A percentile compares a stretch with the other conserved stretches of the same genome.
These are phyloP conservation scores for Neurospora cerealis DNA, from an alignment of 495 filamentous ascomycete species.

Conservation along the genomic window DNA sequence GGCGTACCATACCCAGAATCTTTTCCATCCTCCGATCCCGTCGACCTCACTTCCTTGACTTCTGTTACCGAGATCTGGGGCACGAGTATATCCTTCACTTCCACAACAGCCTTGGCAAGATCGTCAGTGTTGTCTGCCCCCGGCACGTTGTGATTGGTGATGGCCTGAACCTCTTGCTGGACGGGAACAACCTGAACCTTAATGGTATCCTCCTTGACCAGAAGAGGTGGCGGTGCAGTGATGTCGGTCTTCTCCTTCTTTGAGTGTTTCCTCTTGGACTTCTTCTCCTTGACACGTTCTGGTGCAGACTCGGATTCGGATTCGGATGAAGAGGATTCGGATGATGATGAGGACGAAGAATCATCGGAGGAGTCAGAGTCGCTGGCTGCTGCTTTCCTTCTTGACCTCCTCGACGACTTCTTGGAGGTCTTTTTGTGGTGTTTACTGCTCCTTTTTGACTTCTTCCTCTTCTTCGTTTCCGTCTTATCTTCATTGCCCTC, in stretches of 20 bases:
- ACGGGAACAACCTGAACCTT: neutral
- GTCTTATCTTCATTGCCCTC: slow-evolving; percentile 12
- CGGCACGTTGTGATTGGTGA: too few species aligned
- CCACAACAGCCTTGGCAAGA: slow-evolving; percentile 12
- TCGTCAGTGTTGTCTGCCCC: slow-evolving; percentile 10
- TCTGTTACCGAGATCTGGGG: neutral
- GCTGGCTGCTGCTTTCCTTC: neutral
- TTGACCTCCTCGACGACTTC: neutral
- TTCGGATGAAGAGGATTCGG: slow-evolving; percentile 5
- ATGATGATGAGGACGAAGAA: slow-evolving; percentile 1
- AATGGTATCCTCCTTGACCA: slow-evolving; percentile 8
- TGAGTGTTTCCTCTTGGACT: neutral
- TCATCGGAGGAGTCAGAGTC: slow-evolving; percentile 7
- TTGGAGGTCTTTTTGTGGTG: slow-evolving; percentile 2
- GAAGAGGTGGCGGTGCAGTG: neutral
- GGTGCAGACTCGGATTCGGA: slow-evolving; percentile 7
- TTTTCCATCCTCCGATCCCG: slow-evolving; percentile 9
- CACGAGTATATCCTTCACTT: neutral
- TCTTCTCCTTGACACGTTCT: slow-evolving; percentile 7
- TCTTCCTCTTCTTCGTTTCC: slow-evolving; percentile 12
- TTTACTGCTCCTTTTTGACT: slow-evolving; percentile 2
- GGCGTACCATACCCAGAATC: slow-evolving; percentile 27
- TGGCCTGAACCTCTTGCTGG: neutral
- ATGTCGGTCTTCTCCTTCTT: neutral
- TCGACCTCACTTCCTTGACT: neutral